These are phyloP conservation scores for Pleurotus eryngii DNA, from an alignment of 768 basidiomycete genomes.

Conservation along the genomic window DNA sequence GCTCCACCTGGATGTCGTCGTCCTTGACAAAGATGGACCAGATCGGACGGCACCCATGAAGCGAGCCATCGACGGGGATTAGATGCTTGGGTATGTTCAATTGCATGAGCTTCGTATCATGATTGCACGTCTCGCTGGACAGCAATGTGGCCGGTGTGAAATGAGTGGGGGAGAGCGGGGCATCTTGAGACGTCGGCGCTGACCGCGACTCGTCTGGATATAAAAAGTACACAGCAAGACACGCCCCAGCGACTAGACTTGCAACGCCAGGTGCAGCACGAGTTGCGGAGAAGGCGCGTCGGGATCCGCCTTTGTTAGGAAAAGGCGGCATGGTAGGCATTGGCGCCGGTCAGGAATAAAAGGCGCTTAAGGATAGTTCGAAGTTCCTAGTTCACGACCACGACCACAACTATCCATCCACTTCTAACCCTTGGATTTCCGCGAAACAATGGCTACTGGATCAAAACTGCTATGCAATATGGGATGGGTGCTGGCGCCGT, in stretches of 20 bases:
- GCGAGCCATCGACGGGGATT: constrained; percentile 18
- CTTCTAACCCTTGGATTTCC: neutral
- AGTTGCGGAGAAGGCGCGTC: constrained; percentile 3
- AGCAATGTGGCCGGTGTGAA: constrained; percentile 61
- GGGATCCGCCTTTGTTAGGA: constrained; percentile 4
- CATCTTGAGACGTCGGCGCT: constrained; percentile 35
- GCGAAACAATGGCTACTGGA: neutral
- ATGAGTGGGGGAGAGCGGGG: constrained; percentile 42
- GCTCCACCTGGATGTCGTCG: constrained; percentile 84
- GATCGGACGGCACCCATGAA: constrained; percentile 38
- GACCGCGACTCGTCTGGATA: constrained; percentile 45
- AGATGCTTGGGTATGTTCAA: constrained; percentile 50
- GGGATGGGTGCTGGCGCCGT: constrained; percentile 4
- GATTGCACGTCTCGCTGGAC: constrained; percentile 48
- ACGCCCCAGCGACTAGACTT: constrained; percentile 33
- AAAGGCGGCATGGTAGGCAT: constrained; percentile 2
- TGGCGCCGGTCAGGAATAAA: neutral
- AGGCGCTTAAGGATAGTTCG: neutral
- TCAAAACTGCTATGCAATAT: constrained; percentile 5
- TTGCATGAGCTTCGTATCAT: constrained; percentile 62
- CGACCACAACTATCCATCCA: constrained; percentile 7
- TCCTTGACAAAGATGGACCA: constrained; percentile 85
- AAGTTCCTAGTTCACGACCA: neutral
- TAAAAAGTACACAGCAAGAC: constrained; percentile 48
- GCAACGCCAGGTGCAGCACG: too few species aligned